These are phyloP conservation scores for Prosopis cineraria DNA, from an alignment of 306 rosid genomes.

Conservation along the genomic window DNA sequence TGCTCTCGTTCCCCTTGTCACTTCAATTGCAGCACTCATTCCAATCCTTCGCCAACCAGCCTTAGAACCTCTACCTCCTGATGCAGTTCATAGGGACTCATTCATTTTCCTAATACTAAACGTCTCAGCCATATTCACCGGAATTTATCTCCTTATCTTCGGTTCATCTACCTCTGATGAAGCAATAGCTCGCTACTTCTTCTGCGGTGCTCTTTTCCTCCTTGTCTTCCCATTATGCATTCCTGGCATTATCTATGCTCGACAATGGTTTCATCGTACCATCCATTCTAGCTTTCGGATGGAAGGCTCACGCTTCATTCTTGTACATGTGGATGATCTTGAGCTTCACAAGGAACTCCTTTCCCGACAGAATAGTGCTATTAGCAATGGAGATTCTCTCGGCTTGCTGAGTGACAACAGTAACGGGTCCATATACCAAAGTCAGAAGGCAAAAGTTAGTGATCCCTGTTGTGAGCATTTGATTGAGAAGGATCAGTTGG, in stretches of 20 bases:
- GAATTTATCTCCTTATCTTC: slow-evolving; percentile 78
- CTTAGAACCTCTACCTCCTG: slow-evolving; percentile 62
- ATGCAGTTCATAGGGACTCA: slow-evolving; percentile 68
- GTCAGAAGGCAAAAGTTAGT: slow-evolving; percentile 25
- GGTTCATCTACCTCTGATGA: slow-evolving; percentile 47
- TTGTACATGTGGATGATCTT: slow-evolving; percentile 80
- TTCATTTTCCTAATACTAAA: slow-evolving; percentile 66
- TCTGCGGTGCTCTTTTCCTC: slow-evolving; percentile 65
- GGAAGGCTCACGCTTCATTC: slow-evolving; percentile 66
- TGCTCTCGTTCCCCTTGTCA: slow-evolving; percentile 73
- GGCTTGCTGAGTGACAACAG: slow-evolving; percentile 16
- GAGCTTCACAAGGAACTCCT: slow-evolving; percentile 85
- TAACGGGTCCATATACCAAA: slow-evolving; percentile 27
- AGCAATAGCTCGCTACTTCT: slow-evolving; percentile 47
- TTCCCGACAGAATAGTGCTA: slow-evolving; percentile 44
- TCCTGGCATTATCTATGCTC: slow-evolving; percentile 80
- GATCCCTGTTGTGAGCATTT: slow-evolving; percentile 46
- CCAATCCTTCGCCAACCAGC: slow-evolving; percentile 80
- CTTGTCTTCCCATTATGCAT: slow-evolving; percentile 66
- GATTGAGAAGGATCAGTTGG: slow-evolving; percentile 57
- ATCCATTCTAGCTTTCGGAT: slow-evolving; percentile 63
- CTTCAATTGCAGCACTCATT: slow-evolving; percentile 52
- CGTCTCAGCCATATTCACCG: slow-evolving; percentile 69
- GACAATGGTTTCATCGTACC: slow-evolving; percentile 58
- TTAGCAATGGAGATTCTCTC: slow-evolving; percentile 37